Evolutionary conservation across 2,329 filamentous ascomycete genomes (phyloP), one percentile per base, ranked within the genome.

Genomic region (Pseudogymnoascus sp.): DNA sequence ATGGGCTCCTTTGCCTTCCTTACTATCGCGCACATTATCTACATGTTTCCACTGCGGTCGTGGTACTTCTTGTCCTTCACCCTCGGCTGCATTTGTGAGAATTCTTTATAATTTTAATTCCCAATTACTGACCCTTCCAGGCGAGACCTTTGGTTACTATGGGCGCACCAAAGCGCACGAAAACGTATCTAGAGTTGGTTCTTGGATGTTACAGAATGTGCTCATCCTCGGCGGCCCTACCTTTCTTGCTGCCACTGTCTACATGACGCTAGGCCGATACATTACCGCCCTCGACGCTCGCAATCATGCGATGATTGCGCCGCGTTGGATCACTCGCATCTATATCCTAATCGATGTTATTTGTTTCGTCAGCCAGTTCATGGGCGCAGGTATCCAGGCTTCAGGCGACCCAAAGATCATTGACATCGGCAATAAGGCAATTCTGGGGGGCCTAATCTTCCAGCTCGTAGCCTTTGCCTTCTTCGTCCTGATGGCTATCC

Each of bases 381-480:
- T 53, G 47, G 47, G 47, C 17, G 60, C 64, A 23, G 63, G 60
- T 0, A n/a, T 67, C 7, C 33, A 28, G 21, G 64, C 65, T 10
- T 61, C 36, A 8, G 63, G 40, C 1, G 28, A 64, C 9, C n/a
- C 35, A 10, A 31, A 47, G 35, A n/a, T 62, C 40, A 60, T 42
- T 8, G 36, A 75, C 19, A 74, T 72, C 4, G 76, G 77, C 62
- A 72, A 78, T 35, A 74, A 74, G 63, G 73, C 83, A 62, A 76
- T 83, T 44, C 70, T 83, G 19, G 76, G 69, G 7, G 81, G 81
- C 1, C 74, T 84, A 4, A 72, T 78, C 15, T 70, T 83, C 40
- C 81, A 84, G 66, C 74, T 83, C 64, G 60, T 76, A 63, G 79
- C 80, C 68, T 83, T 83, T 69, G 72, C 76, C 11, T 75, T 81